Conservation (phyloP, 768 basidiomycete species). For the Chalciporus chontae region DNA sequence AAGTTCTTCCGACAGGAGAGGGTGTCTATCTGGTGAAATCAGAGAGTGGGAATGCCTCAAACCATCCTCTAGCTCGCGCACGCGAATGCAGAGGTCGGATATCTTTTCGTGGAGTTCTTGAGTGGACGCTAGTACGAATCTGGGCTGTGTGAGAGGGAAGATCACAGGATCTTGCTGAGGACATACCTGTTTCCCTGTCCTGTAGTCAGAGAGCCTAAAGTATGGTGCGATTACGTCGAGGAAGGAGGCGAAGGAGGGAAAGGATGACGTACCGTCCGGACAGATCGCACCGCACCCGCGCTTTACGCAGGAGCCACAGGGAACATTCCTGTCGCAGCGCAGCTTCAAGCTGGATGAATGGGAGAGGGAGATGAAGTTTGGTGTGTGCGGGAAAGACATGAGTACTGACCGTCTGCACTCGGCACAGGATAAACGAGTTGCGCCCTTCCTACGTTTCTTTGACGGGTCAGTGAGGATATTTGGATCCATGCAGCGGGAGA, state of each 20-base stretch:
- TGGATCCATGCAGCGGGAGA: conserved; percentile 20
- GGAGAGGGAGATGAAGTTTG: neutral
- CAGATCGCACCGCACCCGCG: conserved; percentile 79
- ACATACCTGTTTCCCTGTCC: conserved; percentile 76
- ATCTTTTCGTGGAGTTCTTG: conserved; percentile 84
- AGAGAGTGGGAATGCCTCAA: conserved; percentile 57
- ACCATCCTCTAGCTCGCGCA: conserved; percentile 74
- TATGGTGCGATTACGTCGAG: conserved; percentile 17
- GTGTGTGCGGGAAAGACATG: neutral
- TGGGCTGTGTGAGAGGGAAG: conserved; percentile 23
- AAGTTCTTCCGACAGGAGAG: conserved; percentile 68
- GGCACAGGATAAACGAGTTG: conserved; percentile 74
- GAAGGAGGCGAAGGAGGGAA: conserved; percentile 8
- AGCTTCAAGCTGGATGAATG: conserved; percentile 25
- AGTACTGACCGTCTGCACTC: conserved; percentile 65
- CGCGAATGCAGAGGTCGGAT: conserved; percentile 64
- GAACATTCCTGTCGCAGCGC: conserved; percentile 68
- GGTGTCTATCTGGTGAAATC: conserved; percentile 58
- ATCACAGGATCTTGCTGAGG: neutral
- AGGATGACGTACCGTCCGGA: conserved; percentile 59
- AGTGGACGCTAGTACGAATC: conserved; percentile 77
- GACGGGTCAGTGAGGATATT: conserved; percentile 30
- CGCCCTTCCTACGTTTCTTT: conserved; percentile 67
- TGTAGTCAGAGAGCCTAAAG: conserved; percentile 70
- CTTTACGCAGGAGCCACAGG: conserved; percentile 79